Evolutionary conservation across 495 filamentous ascomycete genomes (phyloP).

Genomic region (Hypoxylon fuscum): DNA sequence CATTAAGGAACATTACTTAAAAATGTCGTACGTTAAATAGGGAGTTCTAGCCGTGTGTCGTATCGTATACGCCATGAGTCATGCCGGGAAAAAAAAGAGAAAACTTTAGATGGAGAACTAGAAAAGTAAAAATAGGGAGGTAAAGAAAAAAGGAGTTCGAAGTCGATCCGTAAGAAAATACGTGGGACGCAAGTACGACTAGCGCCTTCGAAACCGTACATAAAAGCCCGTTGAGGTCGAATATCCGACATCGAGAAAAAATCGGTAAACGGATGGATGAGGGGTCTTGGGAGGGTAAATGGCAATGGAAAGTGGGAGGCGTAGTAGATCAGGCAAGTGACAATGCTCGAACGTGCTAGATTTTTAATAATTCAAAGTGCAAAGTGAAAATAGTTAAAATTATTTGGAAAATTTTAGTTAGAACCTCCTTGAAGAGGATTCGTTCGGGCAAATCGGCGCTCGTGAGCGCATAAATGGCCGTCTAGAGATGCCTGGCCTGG

Average conservation of each 20-base stretch:
- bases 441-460: slow-evolving; percentile 18
- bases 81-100: slow-evolving; percentile 26
- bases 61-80: slow-evolving; percentile 40
- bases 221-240: slow-evolving; percentile 6
- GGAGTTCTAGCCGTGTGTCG: slow-evolving; percentile 37
- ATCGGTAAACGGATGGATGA: slow-evolving; percentile 11
- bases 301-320: slow-evolving; percentile 11
- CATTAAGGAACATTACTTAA: slow-evolving; percentile 23
- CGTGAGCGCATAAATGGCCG: background rate
- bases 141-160: background rate
- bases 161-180: slow-evolving; percentile 4
- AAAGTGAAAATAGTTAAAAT: slow-evolving; percentile 28
- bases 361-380: slow-evolving; percentile 36
- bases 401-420: slow-evolving; percentile 9
- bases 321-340: slow-evolving; percentile 25
- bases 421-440: slow-evolving; percentile 2
- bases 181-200: slow-evolving; percentile 8
- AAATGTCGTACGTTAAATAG: slow-evolving; percentile 26
- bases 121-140: slow-evolving; percentile 3
- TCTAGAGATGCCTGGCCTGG: slow-evolving; percentile 2
- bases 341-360: slow-evolving; percentile 34
- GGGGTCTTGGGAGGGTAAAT: slow-evolving; percentile 3
- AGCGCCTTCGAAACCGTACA: slow-evolving; percentile 15
- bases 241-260: slow-evolving; percentile 11
- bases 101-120: slow-evolving; percentile 3